Percentiles rank a stretch among this genome's conserved stretches.
phyloP scores from a whole-genome alignment of 2,329 filamentous ascomycete species.

The Elsinoe batatas region DNA sequence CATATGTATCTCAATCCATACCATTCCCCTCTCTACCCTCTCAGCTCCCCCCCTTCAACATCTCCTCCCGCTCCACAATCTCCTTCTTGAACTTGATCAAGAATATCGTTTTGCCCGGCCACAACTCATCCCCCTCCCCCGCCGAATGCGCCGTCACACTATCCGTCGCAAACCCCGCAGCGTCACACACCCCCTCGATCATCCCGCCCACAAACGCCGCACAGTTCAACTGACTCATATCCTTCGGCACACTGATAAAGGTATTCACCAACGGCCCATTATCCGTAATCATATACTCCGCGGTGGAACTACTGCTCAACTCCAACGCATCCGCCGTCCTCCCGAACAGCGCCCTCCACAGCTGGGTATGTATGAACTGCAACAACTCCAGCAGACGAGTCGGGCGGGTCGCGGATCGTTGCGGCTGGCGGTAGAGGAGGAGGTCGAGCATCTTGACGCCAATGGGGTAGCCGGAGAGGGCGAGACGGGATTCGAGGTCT shows the following conservation, averaged over 20 bases:
- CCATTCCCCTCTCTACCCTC: background rate
- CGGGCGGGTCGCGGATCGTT: conserved; percentile 60
- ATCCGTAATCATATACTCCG: conserved; percentile 98
- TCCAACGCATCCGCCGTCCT: conserved; percentile 88
- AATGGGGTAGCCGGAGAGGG: conserved; percentile 65
- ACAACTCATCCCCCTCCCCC: conserved; percentile 55
- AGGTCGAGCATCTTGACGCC: conserved; percentile 92
- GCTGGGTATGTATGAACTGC: conserved; percentile 85
- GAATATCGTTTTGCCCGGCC: conserved; percentile 94
- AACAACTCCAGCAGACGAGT: conserved; percentile 83
- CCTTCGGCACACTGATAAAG: conserved; percentile 83
- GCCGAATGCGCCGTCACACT: conserved; percentile 38
- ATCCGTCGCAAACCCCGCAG: conserved; percentile 47
- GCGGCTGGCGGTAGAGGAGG: conserved; percentile 70
- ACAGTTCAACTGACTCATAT: conserved; percentile 95
- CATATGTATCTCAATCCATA: too few species aligned
- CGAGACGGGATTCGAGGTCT: conserved; percentile 58
- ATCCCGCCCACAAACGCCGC: conserved; percentile 92
- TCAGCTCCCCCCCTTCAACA: conserved; percentile 23
- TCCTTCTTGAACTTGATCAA: conserved; percentile 85
- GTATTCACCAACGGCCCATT: conserved; percentile 95
- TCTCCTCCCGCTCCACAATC: conserved; percentile 80
- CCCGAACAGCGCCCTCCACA: conserved; percentile 88
- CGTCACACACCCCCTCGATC: conserved; percentile 91
- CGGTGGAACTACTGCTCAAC: conserved; percentile 72